These are phyloP conservation scores for Punctularia strigosozonata DNA, from an alignment of 768 basidiomycete genomes.

Conservation along the genomic window DNA sequence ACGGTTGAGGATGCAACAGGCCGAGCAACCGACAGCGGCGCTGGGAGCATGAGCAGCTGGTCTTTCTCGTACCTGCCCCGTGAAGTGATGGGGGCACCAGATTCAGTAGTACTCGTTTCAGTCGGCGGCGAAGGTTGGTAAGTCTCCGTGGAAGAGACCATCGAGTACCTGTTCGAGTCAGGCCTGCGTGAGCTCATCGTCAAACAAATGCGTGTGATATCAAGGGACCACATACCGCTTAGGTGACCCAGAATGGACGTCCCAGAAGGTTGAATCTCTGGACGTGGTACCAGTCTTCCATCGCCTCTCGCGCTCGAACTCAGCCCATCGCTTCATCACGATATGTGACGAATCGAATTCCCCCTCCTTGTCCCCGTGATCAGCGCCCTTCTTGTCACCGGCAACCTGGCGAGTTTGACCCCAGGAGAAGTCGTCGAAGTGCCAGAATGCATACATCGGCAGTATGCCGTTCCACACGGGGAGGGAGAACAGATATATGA, in stretches of 20 bases:
- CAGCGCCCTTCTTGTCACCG: conserved; percentile 54
- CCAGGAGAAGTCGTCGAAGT: conserved; percentile 98
- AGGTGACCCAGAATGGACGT: conserved; percentile 30
- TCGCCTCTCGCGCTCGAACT: conserved; percentile 91
- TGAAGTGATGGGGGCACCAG: conserved; percentile 28
- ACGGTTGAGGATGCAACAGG: conserved; percentile 23
- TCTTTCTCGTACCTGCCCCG: conserved; percentile 61
- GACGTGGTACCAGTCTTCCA: conserved; percentile 86
- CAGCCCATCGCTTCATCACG: conserved; percentile 98
- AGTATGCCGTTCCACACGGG: conserved; percentile 97
- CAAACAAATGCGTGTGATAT: conserved; percentile 6
- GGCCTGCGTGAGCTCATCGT: conserved; percentile 13
- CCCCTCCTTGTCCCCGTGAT: conserved; percentile 90
- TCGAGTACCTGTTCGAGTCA: conserved; percentile 52
- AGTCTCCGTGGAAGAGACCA: conserved; percentile 70
- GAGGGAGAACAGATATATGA: conserved; percentile 83
- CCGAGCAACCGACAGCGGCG: conserved; percentile 57
- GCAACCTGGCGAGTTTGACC: conserved; percentile 83
- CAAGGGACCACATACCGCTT: conserved; percentile 41
- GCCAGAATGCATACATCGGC: conserved; percentile 96
- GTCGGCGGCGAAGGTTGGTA: conserved; percentile 41
- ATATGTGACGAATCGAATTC: conserved; percentile 95
- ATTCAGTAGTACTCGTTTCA: conserved; percentile 55
- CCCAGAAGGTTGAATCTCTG: conserved; percentile 63
- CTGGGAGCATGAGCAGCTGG: conserved; percentile 61